Percentiles rank a stretch among this genome's conserved stretches.
These are phyloP conservation scores for Erysiphe pulchra DNA, from an alignment of 2,329 filamentous ascomycete species.

Conservation along the genomic window DNA sequence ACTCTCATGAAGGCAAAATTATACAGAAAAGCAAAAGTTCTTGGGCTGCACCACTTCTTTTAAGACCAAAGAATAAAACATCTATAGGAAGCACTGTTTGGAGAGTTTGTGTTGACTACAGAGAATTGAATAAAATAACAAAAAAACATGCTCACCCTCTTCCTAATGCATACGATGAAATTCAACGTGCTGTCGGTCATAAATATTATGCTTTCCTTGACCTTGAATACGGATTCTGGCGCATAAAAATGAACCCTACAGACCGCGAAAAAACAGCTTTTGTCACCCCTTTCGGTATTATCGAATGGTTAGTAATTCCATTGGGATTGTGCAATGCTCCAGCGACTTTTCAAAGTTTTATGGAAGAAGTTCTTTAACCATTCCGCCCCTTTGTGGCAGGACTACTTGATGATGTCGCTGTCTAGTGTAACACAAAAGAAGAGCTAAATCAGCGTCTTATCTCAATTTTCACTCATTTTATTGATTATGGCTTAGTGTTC, in stretches of 20 bases:
- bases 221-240: not conserved
- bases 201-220: not conserved
- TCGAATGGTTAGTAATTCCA: not conserved
- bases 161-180: not conserved
- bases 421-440: not conserved
- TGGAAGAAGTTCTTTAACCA: not conserved
- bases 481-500: not conserved
- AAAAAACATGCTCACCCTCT: not conserved
- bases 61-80: not conserved
- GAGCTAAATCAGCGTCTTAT: not conserved
- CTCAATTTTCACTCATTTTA: not conserved
- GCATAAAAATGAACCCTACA: not conserved
- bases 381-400: not conserved
- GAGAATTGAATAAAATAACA: not conserved
- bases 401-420: not conserved
- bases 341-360: not conserved
- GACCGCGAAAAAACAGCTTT: not conserved
- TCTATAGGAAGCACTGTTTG: not conserved
- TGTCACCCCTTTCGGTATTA: not conserved
- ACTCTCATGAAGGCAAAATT: not conserved
- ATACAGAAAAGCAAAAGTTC: not conserved
- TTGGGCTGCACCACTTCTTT: not conserved
- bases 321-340: not conserved
- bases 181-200: not conserved
- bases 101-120: not conserved